A percentile compares a stretch with the other conserved stretches of the same genome.
Conservation (phyloP, 805 yeast species). For the Torulaspora microellipsoides region DNA sequence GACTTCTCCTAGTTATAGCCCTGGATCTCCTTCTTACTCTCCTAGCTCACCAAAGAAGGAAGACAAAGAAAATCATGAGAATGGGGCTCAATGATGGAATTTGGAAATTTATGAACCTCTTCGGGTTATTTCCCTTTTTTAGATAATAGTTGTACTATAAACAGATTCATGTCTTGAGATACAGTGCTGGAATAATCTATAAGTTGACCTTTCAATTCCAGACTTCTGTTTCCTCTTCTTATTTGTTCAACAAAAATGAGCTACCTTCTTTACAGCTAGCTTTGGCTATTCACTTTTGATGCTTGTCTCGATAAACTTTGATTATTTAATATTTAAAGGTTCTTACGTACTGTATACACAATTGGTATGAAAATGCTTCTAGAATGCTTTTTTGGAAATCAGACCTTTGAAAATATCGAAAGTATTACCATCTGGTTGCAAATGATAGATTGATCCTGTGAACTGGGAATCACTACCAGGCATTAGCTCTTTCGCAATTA, state of each 20-base stretch:
- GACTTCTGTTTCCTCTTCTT: too few relatives aligned
- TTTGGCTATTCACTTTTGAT: too few relatives aligned
- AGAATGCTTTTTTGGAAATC: conserved; percentile 52
- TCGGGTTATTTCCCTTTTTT: not conserved
- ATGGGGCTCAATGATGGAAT: conserved; percentile 2
- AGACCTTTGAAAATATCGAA: conserved; percentile 92
- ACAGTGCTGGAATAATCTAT: too few relatives aligned
- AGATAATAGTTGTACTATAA: conserved; percentile 10
- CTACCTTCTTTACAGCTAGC: too few relatives aligned
- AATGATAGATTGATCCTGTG: conserved; percentile 55
- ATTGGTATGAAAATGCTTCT: not conserved
- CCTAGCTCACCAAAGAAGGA: conserved; percentile 31
- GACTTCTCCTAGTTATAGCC: conserved; percentile 46
- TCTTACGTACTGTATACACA: too few relatives aligned
- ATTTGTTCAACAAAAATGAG: too few relatives aligned
- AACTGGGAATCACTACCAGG: conserved; percentile 36
- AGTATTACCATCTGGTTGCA: conserved; percentile 97
- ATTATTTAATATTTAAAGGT: too few relatives aligned
- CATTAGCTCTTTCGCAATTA: conserved; percentile 67
- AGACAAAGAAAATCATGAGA: conserved; percentile 16
- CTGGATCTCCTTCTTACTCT: conserved; percentile 68
- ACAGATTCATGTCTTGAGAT: not conserved
- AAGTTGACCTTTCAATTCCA: too few relatives aligned
- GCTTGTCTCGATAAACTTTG: too few relatives aligned
- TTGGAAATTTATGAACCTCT: conserved; percentile 4